A percentile compares a stretch with the other conserved stretches of the same genome.
These are phyloP conservation scores for Herpetomonas tarakana DNA, from an alignment of 208 protist species.

Conservation along the genomic window DNA sequence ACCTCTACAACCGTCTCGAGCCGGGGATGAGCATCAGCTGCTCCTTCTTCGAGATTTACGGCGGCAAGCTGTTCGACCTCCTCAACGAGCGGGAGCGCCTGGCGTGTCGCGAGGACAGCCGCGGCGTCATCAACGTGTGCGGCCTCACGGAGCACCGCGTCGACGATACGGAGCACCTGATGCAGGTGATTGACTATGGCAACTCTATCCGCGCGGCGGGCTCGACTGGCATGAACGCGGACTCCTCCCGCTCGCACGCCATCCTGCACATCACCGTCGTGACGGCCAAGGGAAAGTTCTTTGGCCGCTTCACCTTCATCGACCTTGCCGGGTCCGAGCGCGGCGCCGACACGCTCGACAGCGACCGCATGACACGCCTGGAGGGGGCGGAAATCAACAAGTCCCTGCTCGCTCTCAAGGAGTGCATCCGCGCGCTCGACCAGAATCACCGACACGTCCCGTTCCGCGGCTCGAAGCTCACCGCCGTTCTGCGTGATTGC, in stretches of 20 bases:
- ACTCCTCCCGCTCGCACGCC: slow-evolving; percentile 94
- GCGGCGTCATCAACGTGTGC: slow-evolving; percentile 80
- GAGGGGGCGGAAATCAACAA: slow-evolving; percentile 93
- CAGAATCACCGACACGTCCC: slow-evolving; percentile 87
- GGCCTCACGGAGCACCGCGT: slow-evolving; percentile 75
- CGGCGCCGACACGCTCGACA: slow-evolving; percentile 65
- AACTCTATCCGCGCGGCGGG: slow-evolving; percentile 82
- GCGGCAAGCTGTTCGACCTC: slow-evolving; percentile 77
- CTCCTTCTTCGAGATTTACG: slow-evolving; percentile 90
- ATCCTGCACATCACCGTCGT: slow-evolving; percentile 89
- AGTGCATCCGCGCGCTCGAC: slow-evolving; percentile 87
- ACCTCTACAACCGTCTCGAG: slow-evolving; percentile 76
- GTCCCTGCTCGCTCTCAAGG: slow-evolving; percentile 84
- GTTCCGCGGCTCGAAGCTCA: slow-evolving; percentile 93
- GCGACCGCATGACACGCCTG: slow-evolving; percentile 73
- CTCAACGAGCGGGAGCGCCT: slow-evolving; percentile 76
- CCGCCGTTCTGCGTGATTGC: slow-evolving; percentile 87
- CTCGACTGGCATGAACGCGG: slow-evolving; percentile 95
- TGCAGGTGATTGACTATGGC: slow-evolving; percentile 88
- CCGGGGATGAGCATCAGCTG: slow-evolving; percentile 54
- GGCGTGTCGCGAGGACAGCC: slow-evolving; percentile 93
- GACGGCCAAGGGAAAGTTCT: slow-evolving; percentile 89
- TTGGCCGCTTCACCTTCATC: slow-evolving; percentile 87
- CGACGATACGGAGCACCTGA: slow-evolving; percentile 54
- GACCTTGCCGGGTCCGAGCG: slow-evolving; percentile 94